Base-by-base conservation (phyloP, 768 basidiomycete genomes). In the Phallus indusiatus region DNA sequence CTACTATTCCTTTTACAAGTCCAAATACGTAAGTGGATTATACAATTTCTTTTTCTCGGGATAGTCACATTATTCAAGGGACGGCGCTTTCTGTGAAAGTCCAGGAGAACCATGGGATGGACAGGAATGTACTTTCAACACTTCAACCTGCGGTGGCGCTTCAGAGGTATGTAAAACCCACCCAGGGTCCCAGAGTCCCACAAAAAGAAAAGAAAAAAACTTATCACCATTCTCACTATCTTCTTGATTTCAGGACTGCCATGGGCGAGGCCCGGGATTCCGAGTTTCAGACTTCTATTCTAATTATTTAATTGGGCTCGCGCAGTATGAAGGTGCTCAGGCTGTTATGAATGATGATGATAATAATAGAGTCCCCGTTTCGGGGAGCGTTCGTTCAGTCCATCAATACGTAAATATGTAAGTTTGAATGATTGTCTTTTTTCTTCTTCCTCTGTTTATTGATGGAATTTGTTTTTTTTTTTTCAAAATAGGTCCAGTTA, bases 41-140 rank as follows among this genome's bases (percentile, higher is more conserved):
- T 47, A 56, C 50, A 18, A 4, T 2, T 24, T 49, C 47, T 55
- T 47, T 28, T 49, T 21, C 61, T 47, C 49, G 34, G 52, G 57
- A 24, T 34, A 28, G 56, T 62, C 49, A 46, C 54, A 51, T 75
- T 7, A 28, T 3, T 28, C 28, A 28, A 87, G 70, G 68, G 79
- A 73, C 11, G 87, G 87, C 5, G 84, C 88, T 1, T 85, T 83
- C 70, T 91, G 89, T 66, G 84, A 90, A 67, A 84, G 82, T 56
- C 88, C 87, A 6, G 89, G 88, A 12, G 60, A 89, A 67, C 65
- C 75, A 0, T 84, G 76, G 70, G 78, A 89, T 63, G 88, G 89
- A 10, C 75, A 79, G 65, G 70, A 77, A 8, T 90, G 89, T 67
- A 82, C 87, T n/a, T 74, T 80, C 49, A 76, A 85, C 22, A 80